Percentiles rank a stretch among this genome's conserved stretches.
Evolutionary conservation across 1,139 yeast species (phyloP).

Genomic region (Debaryomycetaceae sp.): DNA sequence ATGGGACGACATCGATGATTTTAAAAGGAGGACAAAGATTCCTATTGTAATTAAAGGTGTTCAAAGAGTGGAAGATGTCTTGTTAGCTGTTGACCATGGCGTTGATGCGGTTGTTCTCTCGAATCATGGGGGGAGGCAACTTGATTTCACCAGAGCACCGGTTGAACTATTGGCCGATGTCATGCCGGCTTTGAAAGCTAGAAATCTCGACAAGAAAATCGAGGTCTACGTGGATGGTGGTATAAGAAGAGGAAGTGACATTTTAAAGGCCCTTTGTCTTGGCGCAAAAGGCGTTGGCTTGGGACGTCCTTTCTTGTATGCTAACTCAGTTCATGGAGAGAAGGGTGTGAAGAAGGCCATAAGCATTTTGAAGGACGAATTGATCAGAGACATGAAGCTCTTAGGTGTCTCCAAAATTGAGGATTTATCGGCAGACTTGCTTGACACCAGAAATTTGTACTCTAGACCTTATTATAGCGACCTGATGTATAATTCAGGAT

Average conservation of each 20-base stretch:
- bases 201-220: slow-evolving; percentile 29
- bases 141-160: slow-evolving; percentile 48
- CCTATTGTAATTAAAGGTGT: slow-evolving; percentile 50
- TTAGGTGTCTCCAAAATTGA: slow-evolving; percentile 40
- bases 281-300: slow-evolving; percentile 57
- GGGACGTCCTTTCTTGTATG: slow-evolving; percentile 44
- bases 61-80: slow-evolving; percentile 49
- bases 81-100: slow-evolving; percentile 43
- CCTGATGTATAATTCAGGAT: slow-evolving; percentile 9
- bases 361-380: slow-evolving; percentile 42
- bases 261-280: slow-evolving; percentile 50
- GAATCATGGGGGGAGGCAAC: slow-evolving; percentile 56
- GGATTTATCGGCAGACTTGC: slow-evolving; percentile 26
- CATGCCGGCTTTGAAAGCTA: slow-evolving; percentile 34
- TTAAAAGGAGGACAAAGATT: slow-evolving; percentile 18
- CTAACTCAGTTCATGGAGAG: slow-evolving; percentile 48
- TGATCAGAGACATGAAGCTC: slow-evolving; percentile 44
- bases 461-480: slow-evolving; percentile 6
- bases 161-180: slow-evolving; percentile 48
- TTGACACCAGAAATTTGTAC: slow-evolving; percentile 11
- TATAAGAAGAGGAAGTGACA: slow-evolving; percentile 52
- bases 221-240: slow-evolving; percentile 55
- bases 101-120: slow-evolving; percentile 51
- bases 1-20: slow-evolving; percentile 18
- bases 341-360: slow-evolving; percentile 44